Conservation (phyloP, 495 filamentous ascomycete genomes). For the Xylaria longipes region DNA sequence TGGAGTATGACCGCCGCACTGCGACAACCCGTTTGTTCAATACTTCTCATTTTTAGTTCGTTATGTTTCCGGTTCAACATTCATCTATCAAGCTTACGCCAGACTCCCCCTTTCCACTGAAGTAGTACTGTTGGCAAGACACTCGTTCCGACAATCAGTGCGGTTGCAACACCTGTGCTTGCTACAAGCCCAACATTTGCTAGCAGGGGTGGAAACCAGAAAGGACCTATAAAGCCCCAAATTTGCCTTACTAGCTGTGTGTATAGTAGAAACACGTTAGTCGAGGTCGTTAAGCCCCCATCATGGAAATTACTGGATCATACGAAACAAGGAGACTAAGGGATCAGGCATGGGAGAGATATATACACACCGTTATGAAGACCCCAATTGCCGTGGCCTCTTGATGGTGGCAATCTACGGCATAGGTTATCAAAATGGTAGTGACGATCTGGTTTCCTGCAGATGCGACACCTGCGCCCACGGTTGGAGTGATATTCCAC, state of each 20-base stretch:
- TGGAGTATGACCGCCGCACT: not conserved
- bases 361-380: conserved; percentile 62
- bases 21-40: not conserved
- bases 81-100: not conserved
- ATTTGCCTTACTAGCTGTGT: conserved; percentile 59
- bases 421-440: conserved; percentile 61
- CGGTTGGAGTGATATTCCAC: conserved; percentile 57
- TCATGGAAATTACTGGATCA: too few species aligned
- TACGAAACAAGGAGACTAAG: too few species aligned
- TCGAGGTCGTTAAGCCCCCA: too few species aligned
- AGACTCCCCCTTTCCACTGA: not conserved
- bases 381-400: conserved; percentile 61
- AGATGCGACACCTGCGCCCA: conserved; percentile 57
- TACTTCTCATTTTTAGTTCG: not conserved
- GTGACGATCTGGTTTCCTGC: conserved; percentile 64
- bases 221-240: conserved; percentile 65
- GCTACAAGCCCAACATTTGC: conserved; percentile 13
- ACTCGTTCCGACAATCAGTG: not conserved
- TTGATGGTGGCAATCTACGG: conserved; percentile 57
- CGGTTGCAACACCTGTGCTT: not conserved
- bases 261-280: too few species aligned
- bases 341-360: too few species aligned
- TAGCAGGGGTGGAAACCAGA: conserved; percentile 53
- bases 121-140: not conserved
- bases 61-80: not conserved